These are phyloP conservation scores for Gastrodia elata DNA, from an alignment of 106 monocot species.

Conservation along the genomic window DNA sequence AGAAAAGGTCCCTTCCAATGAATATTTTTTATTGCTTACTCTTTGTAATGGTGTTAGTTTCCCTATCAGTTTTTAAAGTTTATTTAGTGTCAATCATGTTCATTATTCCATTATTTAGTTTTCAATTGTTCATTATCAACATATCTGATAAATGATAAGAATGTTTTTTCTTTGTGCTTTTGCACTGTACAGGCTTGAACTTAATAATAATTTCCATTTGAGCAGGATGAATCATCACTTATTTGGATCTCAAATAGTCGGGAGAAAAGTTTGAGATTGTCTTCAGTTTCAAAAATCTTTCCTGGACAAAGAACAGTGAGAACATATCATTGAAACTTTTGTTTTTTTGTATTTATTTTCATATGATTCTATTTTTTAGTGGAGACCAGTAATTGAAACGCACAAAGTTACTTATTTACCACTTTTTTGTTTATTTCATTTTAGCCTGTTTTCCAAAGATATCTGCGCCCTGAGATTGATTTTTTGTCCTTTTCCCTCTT, in stretches of 20 bases:
- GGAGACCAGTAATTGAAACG: neutral
- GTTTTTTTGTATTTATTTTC: neutral
- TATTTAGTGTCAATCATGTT: neutral
- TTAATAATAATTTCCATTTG: neutral
- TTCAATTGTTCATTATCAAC: neutral
- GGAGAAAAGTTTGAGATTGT: constrained; percentile 69
- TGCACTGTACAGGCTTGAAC: neutral
- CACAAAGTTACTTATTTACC: neutral
- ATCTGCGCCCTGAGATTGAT: constrained; percentile 61
- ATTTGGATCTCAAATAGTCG: constrained; percentile 65
- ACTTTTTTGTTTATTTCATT: constrained; percentile 12
- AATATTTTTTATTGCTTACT: neutral
- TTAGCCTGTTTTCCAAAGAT: constrained; percentile 80
- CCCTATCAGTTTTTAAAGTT: neutral
- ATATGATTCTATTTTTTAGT: neutral
- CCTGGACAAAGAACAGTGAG: constrained; percentile 94
- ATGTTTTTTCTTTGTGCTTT: neutral
- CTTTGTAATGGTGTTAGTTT: neutral
- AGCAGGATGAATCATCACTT: constrained; percentile 75
- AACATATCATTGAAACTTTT: constrained; percentile 13
- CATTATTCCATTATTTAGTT: neutral
- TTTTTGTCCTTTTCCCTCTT: constrained; percentile 81
- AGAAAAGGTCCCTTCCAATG: neutral
- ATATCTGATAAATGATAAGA: neutral
- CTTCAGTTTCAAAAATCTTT: constrained; percentile 69